phyloP scores from a whole-genome alignment of 306 rosid genomes.

The Castanea mollissima region DNA sequence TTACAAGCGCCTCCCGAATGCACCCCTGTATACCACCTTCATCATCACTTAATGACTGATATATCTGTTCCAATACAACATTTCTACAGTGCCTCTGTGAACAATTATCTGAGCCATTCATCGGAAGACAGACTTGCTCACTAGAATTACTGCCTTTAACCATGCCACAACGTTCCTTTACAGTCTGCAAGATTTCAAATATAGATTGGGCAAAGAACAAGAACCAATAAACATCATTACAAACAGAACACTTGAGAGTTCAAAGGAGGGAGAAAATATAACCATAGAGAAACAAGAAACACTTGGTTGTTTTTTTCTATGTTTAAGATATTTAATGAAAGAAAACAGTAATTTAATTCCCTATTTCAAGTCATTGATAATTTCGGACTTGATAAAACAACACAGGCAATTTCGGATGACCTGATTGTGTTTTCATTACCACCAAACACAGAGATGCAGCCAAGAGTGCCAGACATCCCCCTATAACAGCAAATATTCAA shows the following conservation, averaged over 20 bases:
- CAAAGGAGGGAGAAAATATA: background rate
- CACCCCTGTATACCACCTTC: conserved; percentile 56
- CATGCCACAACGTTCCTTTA: conserved; percentile 32
- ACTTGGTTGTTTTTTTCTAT: background rate
- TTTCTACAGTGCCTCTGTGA: conserved; percentile 55
- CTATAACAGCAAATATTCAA: background rate
- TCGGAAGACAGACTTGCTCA: conserved; percentile 19
- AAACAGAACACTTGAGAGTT: background rate
- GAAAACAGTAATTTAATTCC: background rate
- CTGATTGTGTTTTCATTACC: background rate
- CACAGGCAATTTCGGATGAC: background rate
- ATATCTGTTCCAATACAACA: conserved; percentile 46
- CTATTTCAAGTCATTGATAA: background rate
- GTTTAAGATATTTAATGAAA: background rate
- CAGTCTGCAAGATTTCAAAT: conserved; percentile 44
- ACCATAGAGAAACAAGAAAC: background rate
- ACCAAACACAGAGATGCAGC: background rate
- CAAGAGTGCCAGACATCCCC: background rate
- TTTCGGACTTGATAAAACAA: background rate
- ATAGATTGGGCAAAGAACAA: conserved; percentile 19
- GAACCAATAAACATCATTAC: conserved; percentile 10
- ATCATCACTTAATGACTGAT: conserved; percentile 53
- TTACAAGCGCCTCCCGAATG: conserved; percentile 45
- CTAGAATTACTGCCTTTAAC: conserved; percentile 36
- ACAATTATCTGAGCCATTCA: conserved; percentile 25